Base-by-base conservation (phyloP, 345 rosid genomes). In the Balakata baccata region DNA sequence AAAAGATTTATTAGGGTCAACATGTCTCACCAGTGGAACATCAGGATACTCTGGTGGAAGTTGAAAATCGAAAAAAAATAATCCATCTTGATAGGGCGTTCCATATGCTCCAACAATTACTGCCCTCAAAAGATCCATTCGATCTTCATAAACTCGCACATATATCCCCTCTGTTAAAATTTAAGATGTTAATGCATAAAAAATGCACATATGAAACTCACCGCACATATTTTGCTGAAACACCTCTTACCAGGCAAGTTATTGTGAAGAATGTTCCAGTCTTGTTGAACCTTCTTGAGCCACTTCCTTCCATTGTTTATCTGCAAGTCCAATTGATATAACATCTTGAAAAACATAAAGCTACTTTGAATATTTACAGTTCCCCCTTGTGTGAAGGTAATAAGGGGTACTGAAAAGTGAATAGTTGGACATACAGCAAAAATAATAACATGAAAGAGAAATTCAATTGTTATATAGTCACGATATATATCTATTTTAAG, bases 1-100 rank as follows among this genome's bases (percentile, higher is more conserved):
- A 41, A 50, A 52, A 76, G 18, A 18, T 11, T 20, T 11, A 39
- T 23, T 37, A 50, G 66, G 63, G 57, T 39, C 23, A 75, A 75
- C 22, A 75, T 70, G 51, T 52, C 87, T 78, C 84, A 96, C 99
- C 71, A 88, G 99, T 69, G 99, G 99, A 51, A 86, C 92, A 84
- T 82, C 83, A 23, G 97, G 97, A 81, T 96, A 93, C 45, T 89
- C 93, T 18, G 90, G 84, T 16, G 97, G 97, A 77, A 93, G 93
- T 74, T 89, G 92, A 80, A 96, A 93, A 86, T 96, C 98, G 61
- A 96, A 96, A 82, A 93, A 91, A 86, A 96, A 96, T 47, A 96
- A 91, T 75, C 99, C 98, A 77, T 96, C 99, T 82, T 96, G 99
- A 82, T 96, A 96, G 52, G 99, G 99, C 47, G 99, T 91, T 70